phyloP scores from a whole-genome alignment of 106 monocot genomes.

The Acorus calamus region DNA sequence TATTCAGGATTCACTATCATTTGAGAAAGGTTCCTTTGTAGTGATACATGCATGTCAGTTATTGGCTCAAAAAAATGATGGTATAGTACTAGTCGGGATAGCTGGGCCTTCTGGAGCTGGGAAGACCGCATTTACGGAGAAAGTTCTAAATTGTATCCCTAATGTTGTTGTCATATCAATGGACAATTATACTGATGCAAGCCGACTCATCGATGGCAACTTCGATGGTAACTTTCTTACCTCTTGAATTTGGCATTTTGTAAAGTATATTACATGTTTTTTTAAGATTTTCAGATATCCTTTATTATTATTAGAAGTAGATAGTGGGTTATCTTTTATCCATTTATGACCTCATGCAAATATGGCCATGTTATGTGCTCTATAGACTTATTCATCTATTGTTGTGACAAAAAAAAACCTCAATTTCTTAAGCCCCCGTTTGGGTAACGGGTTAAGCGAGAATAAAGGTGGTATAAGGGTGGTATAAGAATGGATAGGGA shows the following conservation, averaged over 20 bases:
- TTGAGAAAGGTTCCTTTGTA: conserved; percentile 91
- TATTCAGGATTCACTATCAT: conserved; percentile 75
- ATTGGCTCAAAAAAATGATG: conserved; percentile 77
- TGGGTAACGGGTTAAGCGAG: too few relatives aligned
- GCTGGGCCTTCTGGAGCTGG: conserved; percentile 98
- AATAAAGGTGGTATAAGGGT: too few relatives aligned
- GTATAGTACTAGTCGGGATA: conserved; percentile 79
- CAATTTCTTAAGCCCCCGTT: too few relatives aligned
- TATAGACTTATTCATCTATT: too few relatives aligned
- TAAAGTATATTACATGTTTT: background rate
- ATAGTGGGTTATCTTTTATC: too few relatives aligned
- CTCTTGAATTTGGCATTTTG: background rate
- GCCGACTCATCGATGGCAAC: conserved; percentile 92
- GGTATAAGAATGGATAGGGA: too few relatives aligned
- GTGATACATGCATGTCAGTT: conserved; percentile 95
- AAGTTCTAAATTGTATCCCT: conserved; percentile 89
- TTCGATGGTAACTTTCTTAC: conserved; percentile 66
- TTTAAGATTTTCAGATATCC: too few relatives aligned
- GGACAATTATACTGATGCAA: conserved; percentile 96
- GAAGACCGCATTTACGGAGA: conserved; percentile 94
- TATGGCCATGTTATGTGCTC: too few relatives aligned
- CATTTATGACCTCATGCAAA: too few relatives aligned
- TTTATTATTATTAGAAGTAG: too few relatives aligned
- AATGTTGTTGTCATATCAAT: conserved; percentile 84
- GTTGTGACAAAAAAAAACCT: too few relatives aligned